Conservation (phyloP, 1,139 yeast species). For the Taiozyma sp. region DNA sequence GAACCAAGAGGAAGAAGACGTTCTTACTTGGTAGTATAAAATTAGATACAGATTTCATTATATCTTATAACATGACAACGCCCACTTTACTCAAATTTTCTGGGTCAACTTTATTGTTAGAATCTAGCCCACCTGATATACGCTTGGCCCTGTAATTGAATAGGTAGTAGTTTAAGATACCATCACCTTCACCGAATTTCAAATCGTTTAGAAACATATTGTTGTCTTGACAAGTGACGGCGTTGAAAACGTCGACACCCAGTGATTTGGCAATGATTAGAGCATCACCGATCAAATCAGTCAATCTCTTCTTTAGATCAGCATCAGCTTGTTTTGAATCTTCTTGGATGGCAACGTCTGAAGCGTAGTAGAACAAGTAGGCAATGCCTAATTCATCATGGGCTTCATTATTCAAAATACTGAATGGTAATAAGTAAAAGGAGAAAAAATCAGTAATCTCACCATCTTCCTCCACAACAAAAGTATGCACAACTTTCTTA, state of each 20-base stretch:
- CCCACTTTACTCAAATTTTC: slow-evolving; percentile 77
- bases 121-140: slow-evolving; percentile 71
- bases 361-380: slow-evolving; percentile 84
- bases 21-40: slow-evolving; percentile 18
- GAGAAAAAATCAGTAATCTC: slow-evolving; percentile 84
- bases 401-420: slow-evolving; percentile 63
- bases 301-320: slow-evolving; percentile 52
- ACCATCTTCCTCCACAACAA: slow-evolving; percentile 72
- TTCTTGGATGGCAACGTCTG: slow-evolving; percentile 44
- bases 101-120: slow-evolving; percentile 43
- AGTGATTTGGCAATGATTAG: slow-evolving; percentile 63
- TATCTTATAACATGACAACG: slow-evolving; percentile 62
- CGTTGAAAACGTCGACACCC: slow-evolving; percentile 88
- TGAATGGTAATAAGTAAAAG: slow-evolving; percentile 82
- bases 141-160: slow-evolving; percentile 87
- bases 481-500: slow-evolving; percentile 61
- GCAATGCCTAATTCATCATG: slow-evolving; percentile 79
- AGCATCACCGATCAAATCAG: slow-evolving; percentile 63
- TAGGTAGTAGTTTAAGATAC: slow-evolving; percentile 80
- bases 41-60: background rate
- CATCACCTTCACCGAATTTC: slow-evolving; percentile 94
- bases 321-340: slow-evolving; percentile 30
- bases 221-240: slow-evolving; percentile 87
- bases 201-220: slow-evolving; percentile 71
- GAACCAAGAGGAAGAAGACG: slow-evolving; percentile 27